These are phyloP conservation scores for Hymenoscyphus occultus DNA, from an alignment of 2,329 filamentous ascomycete genomes.

Conservation along the genomic window DNA sequence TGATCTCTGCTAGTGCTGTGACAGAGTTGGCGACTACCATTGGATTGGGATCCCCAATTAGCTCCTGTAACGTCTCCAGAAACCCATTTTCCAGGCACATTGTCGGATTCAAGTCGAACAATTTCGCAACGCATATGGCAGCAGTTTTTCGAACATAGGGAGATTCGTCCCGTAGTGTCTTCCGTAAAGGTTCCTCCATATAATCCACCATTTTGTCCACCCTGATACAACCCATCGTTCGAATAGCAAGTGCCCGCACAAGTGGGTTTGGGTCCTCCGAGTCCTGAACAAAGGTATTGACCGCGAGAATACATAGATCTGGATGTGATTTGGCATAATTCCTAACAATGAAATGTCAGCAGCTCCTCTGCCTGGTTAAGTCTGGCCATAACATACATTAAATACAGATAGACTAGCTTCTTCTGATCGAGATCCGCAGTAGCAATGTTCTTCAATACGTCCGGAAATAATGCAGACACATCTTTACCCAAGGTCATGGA, in stretches of 20 bases:
- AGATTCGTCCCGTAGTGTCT: conserved; percentile 94
- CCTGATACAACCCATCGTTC: conserved; percentile 97
- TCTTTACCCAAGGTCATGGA: conserved; percentile 99
- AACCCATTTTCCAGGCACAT: conserved; percentile 98
- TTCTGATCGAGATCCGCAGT: conserved; percentile 95
- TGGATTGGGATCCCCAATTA: conserved; percentile 96
- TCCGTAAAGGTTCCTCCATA: conserved; percentile 96
- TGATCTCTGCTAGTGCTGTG: conserved; percentile 87
- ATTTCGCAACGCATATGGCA: conserved; percentile 94
- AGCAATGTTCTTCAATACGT: conserved; percentile 98
- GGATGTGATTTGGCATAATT: conserved; percentile 99
- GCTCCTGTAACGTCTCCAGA: conserved; percentile 85
- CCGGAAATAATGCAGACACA: conserved; percentile 93
- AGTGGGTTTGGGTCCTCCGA: conserved; percentile 97
- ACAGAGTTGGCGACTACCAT: conserved; percentile 99
- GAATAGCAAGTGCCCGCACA: conserved; percentile 88
- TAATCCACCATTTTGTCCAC: conserved; percentile 99
- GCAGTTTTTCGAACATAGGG: conserved; percentile 98
- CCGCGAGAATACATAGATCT: conserved; percentile 95
- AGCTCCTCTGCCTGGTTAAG: background rate
- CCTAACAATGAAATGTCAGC: conserved; percentile 49
- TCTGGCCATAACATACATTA: conserved; percentile 62
- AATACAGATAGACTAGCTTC: conserved; percentile 97
- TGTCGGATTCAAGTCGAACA: conserved; percentile 88
- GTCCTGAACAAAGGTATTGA: conserved; percentile 99